Conservation (phyloP, 2,329 filamentous ascomycete species). For the Calonectria pauciramosa region DNA sequence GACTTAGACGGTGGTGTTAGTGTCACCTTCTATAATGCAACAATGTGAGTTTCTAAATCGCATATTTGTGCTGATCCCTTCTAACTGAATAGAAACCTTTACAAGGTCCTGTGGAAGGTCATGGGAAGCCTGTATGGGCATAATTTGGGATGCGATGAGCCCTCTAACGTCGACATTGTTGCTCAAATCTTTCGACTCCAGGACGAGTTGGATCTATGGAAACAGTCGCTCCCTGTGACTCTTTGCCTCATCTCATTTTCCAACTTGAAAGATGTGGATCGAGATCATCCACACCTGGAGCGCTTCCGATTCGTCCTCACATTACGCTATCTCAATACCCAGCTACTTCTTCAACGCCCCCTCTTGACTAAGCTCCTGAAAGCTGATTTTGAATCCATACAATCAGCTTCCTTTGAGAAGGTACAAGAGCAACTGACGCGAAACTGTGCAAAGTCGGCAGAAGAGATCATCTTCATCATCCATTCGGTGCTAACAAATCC, state of each 20-base stretch:
- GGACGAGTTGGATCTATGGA: conserved; percentile 32
- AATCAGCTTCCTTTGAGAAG: not conserved
- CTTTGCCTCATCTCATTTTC: not conserved
- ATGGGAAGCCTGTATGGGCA: conserved; percentile 27
- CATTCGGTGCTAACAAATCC: conserved; percentile 11
- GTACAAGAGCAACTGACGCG: conserved; percentile 27
- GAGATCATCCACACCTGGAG: conserved; percentile 29
- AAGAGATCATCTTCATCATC: conserved; percentile 26
- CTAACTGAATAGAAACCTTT: conserved; percentile 12
- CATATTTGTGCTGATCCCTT: fast-evolving
- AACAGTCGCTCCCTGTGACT: not conserved
- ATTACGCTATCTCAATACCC: conserved; percentile 50
- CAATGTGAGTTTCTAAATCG: not conserved
- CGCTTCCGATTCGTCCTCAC: conserved; percentile 57
- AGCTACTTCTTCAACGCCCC: conserved; percentile 48
- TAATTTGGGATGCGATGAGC: conserved; percentile 28
- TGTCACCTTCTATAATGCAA: conserved; percentile 27
- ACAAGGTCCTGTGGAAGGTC: conserved; percentile 27
- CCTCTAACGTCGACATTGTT: conserved; percentile 2
- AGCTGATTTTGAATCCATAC: not conserved
- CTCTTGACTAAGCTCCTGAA: conserved; percentile 1
- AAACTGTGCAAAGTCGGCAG: conserved; percentile 7
- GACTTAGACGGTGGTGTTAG: not conserved
- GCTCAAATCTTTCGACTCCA: conserved; percentile 27
- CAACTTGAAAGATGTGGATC: conserved; percentile 23